These are phyloP conservation scores for Calonectria honghensis DNA, from an alignment of 2,329 filamentous ascomycete species.

Conservation along the genomic window DNA sequence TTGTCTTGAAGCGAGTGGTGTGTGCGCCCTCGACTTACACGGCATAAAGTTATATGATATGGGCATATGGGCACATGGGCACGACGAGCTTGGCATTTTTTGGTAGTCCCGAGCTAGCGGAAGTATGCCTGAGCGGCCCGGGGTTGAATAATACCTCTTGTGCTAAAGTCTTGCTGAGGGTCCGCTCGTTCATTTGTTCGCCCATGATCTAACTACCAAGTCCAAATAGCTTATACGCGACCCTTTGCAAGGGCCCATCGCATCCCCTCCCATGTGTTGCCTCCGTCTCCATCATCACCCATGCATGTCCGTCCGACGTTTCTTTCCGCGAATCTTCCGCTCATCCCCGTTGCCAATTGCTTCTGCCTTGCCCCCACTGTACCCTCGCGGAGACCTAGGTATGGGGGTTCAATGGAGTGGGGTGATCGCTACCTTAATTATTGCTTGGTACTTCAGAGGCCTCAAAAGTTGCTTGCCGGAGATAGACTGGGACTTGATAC, in stretches of 20 bases:
- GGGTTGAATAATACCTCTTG: constrained; percentile 11
- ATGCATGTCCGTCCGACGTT: constrained; percentile 22
- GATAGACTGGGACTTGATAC: constrained; percentile 14
- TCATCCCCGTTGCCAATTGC: constrained; percentile 32
- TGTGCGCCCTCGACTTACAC: constrained; percentile 23
- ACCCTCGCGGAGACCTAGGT: constrained; percentile 10
- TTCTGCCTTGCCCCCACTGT: constrained; percentile 30
- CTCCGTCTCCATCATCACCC: constrained; percentile 16
- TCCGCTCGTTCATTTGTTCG: constrained; percentile 29
- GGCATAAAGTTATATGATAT: constrained; percentile 16
- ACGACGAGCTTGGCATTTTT: constrained; percentile 6
- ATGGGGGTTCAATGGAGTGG: constrained; percentile 17
- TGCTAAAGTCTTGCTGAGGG: constrained; percentile 5
- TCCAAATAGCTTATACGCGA: not conserved
- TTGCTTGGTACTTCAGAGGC: constrained; percentile 11
- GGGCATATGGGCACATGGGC: constrained; percentile 17
- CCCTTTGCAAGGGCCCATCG: not conserved
- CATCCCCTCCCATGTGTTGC: constrained; percentile 13
- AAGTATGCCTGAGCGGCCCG: constrained; percentile 6
- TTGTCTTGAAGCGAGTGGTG: not conserved
- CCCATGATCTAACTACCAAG: constrained; percentile 3
- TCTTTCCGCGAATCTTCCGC: constrained; percentile 23
- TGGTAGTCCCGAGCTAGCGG: constrained; percentile 12
- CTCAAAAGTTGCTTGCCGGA: not conserved
- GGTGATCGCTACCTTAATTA: constrained; percentile 26